Evolutionary conservation across 1,284 basidiomycete genomes (phyloP).

Genomic region (Termitomyces sp.): DNA sequence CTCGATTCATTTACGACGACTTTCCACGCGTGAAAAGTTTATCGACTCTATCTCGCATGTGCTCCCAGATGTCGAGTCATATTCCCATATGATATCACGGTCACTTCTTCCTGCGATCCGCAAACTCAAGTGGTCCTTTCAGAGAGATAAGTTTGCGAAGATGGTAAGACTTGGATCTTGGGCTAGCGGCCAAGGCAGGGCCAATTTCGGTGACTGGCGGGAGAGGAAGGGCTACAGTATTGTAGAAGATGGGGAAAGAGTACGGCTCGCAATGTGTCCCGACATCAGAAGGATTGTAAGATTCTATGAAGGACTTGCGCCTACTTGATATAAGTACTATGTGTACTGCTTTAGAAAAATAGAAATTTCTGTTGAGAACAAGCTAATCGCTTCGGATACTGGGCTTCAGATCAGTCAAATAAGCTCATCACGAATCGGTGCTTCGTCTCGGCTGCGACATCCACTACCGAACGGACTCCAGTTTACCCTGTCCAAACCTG

Average conservation of each 20-base stretch:
- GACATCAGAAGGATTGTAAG: slow-evolving; percentile 50
- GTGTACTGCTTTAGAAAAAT: not conserved
- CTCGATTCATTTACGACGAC: slow-evolving; percentile 39
- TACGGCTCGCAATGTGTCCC: slow-evolving; percentile 63
- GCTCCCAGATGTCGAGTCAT: slow-evolving; percentile 48
- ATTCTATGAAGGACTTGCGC: slow-evolving; percentile 48
- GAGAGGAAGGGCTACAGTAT: slow-evolving; percentile 44
- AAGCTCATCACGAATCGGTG: not conserved
- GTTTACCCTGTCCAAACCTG: not conserved
- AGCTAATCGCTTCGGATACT: not conserved
- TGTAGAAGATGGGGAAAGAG: slow-evolving; percentile 54
- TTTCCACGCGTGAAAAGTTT: slow-evolving; percentile 25
- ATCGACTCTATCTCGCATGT: slow-evolving; percentile 40
- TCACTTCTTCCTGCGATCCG: slow-evolving; percentile 50
- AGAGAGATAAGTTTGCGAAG: slow-evolving; percentile 50
- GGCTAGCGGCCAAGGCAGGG: slow-evolving; percentile 22
- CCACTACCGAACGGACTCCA: not conserved
- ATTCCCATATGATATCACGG: slow-evolving; percentile 43
- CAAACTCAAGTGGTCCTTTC: slow-evolving; percentile 53
- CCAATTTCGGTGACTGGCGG: slow-evolving; percentile 46
- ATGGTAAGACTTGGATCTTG: slow-evolving; percentile 37
- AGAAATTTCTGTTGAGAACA: not conserved
- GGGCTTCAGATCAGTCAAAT: not conserved
- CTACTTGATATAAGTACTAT: slow-evolving; percentile 1
- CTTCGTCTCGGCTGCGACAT: not conserved